Conservation (phyloP, 2,329 filamentous ascomycete genomes). For the Lasiodiplodia sp. region DNA sequence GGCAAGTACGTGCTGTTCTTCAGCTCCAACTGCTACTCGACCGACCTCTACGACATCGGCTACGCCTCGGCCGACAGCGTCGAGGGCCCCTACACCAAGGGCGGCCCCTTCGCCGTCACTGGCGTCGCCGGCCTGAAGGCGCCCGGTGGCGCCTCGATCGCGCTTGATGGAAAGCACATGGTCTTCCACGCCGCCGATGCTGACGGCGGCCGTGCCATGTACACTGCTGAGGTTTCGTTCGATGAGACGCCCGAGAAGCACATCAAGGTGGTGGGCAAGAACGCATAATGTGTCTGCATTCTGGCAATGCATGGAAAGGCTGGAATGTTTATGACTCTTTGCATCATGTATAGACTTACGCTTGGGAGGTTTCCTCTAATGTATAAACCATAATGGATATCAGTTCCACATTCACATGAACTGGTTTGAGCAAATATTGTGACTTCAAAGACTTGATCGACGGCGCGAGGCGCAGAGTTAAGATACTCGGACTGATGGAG, state of each 20-base stretch:
- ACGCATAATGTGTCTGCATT: conserved; percentile 9
- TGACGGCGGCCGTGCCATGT: conserved; percentile 16
- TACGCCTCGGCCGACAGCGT: conserved; percentile 59
- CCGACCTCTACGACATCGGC: conserved; percentile 64
- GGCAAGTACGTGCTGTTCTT: conserved; percentile 69
- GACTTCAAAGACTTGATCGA: not conserved
- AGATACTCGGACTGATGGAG: not conserved
- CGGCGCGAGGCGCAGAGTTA: not conserved
- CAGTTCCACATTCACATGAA: not conserved
- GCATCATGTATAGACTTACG: conserved; percentile 9
- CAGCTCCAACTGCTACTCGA: conserved; percentile 66
- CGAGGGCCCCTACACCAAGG: conserved; percentile 35
- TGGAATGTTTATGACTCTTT: conserved; percentile 19
- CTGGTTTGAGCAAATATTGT: not conserved
- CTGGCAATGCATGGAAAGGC: conserved; percentile 17
- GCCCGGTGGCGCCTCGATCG: conserved; percentile 32
- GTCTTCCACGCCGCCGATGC: conserved; percentile 25
- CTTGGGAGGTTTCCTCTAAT: conserved; percentile 13
- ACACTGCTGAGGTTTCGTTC: conserved; percentile 19
- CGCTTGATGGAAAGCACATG: conserved; percentile 28
- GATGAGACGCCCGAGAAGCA: not conserved
- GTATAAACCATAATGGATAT: conserved; percentile 18
- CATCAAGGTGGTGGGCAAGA: conserved; percentile 4
- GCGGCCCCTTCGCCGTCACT: conserved; percentile 29
- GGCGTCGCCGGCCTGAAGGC: conserved; percentile 31